A percentile compares a stretch with the other conserved stretches of the same genome.
phyloP scores from a whole-genome alignment of 2,329 filamentous ascomycete genomes.

The Pezicula rhizophila region DNA sequence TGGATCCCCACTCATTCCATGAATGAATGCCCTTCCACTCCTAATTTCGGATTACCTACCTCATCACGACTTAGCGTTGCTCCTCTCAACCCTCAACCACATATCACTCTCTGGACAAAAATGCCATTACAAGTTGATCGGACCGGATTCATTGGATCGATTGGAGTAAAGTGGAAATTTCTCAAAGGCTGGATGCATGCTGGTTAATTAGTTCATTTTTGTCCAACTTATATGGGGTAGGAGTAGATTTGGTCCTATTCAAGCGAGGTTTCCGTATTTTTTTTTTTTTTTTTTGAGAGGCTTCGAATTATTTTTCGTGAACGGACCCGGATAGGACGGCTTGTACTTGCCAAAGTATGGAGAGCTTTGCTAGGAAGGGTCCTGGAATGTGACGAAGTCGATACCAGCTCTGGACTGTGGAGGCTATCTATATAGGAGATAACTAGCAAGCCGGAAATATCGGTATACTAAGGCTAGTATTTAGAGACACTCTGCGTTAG shows the following conservation, averaged over 20 bases:
- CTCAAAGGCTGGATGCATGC: slow-evolving; percentile 1
- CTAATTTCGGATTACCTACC: background rate
- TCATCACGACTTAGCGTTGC: background rate
- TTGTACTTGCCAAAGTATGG: slow-evolving; percentile 34
- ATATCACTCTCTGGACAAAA: slow-evolving; percentile 5
- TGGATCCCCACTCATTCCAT: no score
- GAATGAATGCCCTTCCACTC: no score
- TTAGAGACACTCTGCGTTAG: no score
- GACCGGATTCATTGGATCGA: slow-evolving; percentile 5
- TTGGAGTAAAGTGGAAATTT: slow-evolving; percentile 4
- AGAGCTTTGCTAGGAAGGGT: slow-evolving; percentile 28
- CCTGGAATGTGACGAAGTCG: slow-evolving; percentile 1
- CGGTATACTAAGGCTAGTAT: no score
- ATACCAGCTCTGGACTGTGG: background rate
- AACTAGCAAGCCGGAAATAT: no score
- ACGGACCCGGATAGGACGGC: slow-evolving; percentile 26
- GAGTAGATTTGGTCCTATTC: slow-evolving; percentile 35
- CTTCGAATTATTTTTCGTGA: slow-evolving; percentile 32
- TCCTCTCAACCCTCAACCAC: slow-evolving; percentile 5
- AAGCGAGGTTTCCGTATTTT: slow-evolving; percentile 32
- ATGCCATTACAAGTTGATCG: slow-evolving; percentile 3
- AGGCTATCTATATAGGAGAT: background rate
- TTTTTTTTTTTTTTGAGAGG: no score
- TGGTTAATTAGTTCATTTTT: background rate
- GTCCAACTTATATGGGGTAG: slow-evolving; percentile 10